These are phyloP conservation scores for Mortierella sp. DNA, from an alignment of 371 early-diverging fungal genomes.

Conservation along the genomic window DNA sequence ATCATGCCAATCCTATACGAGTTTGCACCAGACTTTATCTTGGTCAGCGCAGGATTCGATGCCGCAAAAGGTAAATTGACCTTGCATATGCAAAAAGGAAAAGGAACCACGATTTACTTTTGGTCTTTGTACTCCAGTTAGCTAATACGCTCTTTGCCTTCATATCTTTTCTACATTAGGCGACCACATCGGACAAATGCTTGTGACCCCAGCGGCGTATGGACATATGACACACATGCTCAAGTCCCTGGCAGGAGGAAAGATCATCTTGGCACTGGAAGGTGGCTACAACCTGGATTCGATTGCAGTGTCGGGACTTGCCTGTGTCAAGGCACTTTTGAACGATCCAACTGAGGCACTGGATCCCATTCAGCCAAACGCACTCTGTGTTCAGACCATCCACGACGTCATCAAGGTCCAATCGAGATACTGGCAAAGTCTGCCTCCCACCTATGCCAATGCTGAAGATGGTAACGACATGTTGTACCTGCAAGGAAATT, in stretches of 20 bases:
- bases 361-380: constrained; percentile 55
- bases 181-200: constrained; percentile 89
- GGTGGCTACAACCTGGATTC: constrained; percentile 90
- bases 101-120: background rate
- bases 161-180: constrained; percentile 43
- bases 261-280: constrained; percentile 83
- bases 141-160: background rate
- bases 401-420: constrained; percentile 64
- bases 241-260: constrained; percentile 77
- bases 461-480: constrained; percentile 28
- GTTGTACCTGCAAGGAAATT: background rate
- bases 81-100: background rate
- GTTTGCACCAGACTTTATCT: constrained; percentile 86
- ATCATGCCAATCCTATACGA: constrained; percentile 88
- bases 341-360: constrained; percentile 68
- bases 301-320: constrained; percentile 80
- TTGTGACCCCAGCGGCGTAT: constrained; percentile 87
- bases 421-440: constrained; percentile 66
- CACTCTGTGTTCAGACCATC: constrained; percentile 63
- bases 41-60: constrained; percentile 92
- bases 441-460: constrained; percentile 40
- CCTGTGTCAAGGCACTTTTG: constrained; percentile 81
- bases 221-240: constrained; percentile 90
- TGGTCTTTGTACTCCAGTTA: background rate
- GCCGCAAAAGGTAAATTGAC: constrained; percentile 71